Evolutionary conservation across 2,329 filamentous ascomycete genomes (phyloP), one percentile per base, ranked within the genome.

Genomic region (Pseudodiploospora longispora): DNA sequence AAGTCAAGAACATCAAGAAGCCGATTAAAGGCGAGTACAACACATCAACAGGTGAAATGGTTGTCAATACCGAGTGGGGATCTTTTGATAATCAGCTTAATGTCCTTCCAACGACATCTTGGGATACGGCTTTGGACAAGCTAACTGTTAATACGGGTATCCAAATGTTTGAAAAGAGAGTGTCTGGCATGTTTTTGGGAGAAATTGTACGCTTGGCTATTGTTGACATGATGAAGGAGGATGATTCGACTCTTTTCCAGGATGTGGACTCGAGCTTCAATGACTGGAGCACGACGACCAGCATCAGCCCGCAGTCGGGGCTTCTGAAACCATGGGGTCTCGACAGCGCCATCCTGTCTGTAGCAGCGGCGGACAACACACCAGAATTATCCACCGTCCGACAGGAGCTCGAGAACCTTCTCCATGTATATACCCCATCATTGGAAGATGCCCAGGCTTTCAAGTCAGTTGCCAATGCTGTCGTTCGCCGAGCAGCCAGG

Each of bases 81-180:
- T 95, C 88, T 46, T 98, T 98, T 59, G 93, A 98, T 68, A 97
- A 97, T 68, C 79, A 85, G 55, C 80, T 97, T 52, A 87, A 83
- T 54, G 85, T 95, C 19, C 75, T 98, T 35, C 93, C 91, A 38
- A 84, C 82, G 56, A 97, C 91, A 0, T 70, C 79, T 0, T 97
- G 88, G 69, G 93, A 98, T 61, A 69, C 73, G 40, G 75, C 80
- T 46, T 74, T 98, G 27, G 91, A 98, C 64, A 69, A 71, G 45
- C 80, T 83, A 48, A 93, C 84, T 52, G 81, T 87, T 55, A 97
- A 98, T 65, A 91, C 90, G 0, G 93, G 93, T 28, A 81, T 95
- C 49, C 93, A 98, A 62, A 95, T 97, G 87, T 98, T 97, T 60
- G 93, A 98, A 71, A 98, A 98, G 76, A 85, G 91, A 39, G 85